phyloP scores from a whole-genome alignment of 1,139 yeast species.

The Pneumocystis jirovecii region DNA sequence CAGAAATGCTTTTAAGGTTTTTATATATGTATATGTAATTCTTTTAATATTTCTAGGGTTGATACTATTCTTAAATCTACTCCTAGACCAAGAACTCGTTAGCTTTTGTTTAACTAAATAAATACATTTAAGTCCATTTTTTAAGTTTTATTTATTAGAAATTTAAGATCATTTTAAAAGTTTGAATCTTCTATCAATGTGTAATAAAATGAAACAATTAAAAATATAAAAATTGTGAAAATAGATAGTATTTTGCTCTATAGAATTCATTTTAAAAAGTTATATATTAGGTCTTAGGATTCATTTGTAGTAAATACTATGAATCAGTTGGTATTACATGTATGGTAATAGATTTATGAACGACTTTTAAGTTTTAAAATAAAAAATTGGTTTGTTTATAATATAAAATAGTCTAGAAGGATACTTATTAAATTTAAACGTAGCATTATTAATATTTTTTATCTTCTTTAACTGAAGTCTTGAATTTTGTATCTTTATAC shows the following conservation, averaged over 20 bases:
- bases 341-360: not conserved
- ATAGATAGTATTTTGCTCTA: not conserved
- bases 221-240: not conserved
- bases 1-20: conserved; percentile 42
- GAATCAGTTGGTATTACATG: not conserved
- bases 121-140: not conserved
- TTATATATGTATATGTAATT: not conserved
- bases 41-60: conserved; percentile 34
- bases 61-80: conserved; percentile 93
- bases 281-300: not conserved
- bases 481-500: not conserved
- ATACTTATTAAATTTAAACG: too few relatives aligned
- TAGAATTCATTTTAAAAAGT: not conserved
- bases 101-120: not conserved
- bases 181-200: not conserved
- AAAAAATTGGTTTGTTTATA: not conserved
- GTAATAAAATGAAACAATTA: not conserved
- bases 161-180: not conserved
- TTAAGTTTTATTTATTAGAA: not conserved
- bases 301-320: not conserved
- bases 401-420: not conserved
- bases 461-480: too few relatives aligned
- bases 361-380: not conserved
- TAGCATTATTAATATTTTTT: too few relatives aligned
- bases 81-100: conserved; percentile 50